A percentile compares a stretch with the other conserved stretches of the same genome.
phyloP scores from a whole-genome alignment of 179 eudicot genomes.

The Heliamphora pulchella region DNA sequence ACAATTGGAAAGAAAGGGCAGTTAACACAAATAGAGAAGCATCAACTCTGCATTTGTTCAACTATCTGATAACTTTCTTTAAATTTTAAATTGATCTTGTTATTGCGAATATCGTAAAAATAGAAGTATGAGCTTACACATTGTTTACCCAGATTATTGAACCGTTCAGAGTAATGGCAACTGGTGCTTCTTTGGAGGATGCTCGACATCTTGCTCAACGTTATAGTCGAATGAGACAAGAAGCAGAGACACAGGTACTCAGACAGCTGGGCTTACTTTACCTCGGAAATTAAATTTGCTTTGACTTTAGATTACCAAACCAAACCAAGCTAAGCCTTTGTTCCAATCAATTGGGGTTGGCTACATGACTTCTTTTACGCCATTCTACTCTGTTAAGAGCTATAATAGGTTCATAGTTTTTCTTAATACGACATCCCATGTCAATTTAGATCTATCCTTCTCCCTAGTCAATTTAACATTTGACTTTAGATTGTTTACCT shows the following conservation, averaged over 20 bases:
- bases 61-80: not conserved
- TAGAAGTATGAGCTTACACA: not conserved
- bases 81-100: constrained; percentile 2
- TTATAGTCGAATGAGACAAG: constrained; percentile 95
- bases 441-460: too few species aligned
- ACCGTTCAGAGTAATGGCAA: constrained; percentile 75
- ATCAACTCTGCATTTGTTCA: not conserved
- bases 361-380: too few species aligned
- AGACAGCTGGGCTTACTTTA: constrained; percentile 12
- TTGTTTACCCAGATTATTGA: constrained; percentile 52
- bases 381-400: too few species aligned
- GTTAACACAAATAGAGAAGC: not conserved
- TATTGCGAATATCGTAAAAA: not conserved
- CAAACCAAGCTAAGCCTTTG: too few species aligned
- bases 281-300: not conserved
- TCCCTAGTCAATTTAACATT: too few species aligned
- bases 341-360: too few species aligned
- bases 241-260: constrained; percentile 85
- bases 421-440: too few species aligned
- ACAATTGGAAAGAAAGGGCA: not conserved
- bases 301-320: constrained; percentile 4
- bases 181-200: constrained; percentile 82
- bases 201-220: constrained; percentile 98
- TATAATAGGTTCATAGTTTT: too few species aligned
- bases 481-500: not conserved